These are phyloP conservation scores for Gnaphalium uliginosum DNA, from an alignment of 129 eudicot species.

Conservation along the genomic window DNA sequence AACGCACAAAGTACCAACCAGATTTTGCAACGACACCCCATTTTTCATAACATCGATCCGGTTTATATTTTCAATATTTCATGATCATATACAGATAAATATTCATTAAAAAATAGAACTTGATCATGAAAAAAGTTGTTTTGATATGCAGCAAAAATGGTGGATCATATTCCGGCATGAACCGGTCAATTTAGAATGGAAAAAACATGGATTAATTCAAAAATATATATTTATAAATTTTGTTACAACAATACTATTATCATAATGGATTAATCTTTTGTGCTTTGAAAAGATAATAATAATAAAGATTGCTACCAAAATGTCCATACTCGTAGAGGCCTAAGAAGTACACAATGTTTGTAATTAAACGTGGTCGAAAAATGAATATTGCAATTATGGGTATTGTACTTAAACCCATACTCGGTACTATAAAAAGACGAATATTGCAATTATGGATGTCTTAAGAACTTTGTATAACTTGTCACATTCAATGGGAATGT, in stretches of 20 bases:
- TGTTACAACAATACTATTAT: background rate
- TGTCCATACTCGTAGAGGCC: background rate
- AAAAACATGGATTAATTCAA: conserved; percentile 3
- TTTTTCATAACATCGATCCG: background rate
- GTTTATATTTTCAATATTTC: background rate
- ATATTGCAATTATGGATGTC: background rate
- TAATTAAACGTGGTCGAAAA: background rate
- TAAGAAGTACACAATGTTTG: background rate
- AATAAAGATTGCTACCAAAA: background rate
- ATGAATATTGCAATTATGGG: background rate
- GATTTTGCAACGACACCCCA: conserved; percentile 52
- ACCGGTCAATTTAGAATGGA: conserved; percentile 28
- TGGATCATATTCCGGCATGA: conserved; percentile 28
- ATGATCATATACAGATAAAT: background rate
- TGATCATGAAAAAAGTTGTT: conserved; percentile 26
- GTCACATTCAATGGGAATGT: too few relatives aligned
- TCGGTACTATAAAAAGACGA: background rate
- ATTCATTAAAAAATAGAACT: conserved; percentile 6
- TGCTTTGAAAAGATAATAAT: background rate
- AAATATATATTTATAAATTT: background rate
- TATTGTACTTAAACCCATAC: background rate
- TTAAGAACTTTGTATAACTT: background rate
- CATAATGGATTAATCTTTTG: background rate
- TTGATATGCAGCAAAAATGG: conserved; percentile 28
- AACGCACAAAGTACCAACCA: conserved; percentile 49